Percentiles rank a stretch among this genome's conserved stretches.
Conservation (phyloP, 2,329 filamentous ascomycete genomes). For the Didymellaceae sp. region DNA sequence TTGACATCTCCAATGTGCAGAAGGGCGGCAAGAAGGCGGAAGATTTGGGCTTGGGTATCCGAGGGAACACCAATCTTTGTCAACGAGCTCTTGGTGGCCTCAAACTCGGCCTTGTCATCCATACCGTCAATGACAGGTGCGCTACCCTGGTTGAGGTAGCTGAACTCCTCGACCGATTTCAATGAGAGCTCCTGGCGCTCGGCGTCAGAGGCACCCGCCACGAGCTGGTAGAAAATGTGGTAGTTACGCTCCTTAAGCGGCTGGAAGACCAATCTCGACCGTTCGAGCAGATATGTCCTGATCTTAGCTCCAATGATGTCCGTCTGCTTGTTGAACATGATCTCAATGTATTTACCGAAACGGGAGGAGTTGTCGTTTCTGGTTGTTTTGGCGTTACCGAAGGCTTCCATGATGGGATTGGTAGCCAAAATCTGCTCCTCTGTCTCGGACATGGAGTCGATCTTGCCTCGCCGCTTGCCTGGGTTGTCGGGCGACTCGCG, state of each 20-base stretch:
- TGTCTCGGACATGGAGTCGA: constrained; percentile 90
- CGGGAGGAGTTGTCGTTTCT: constrained; percentile 98
- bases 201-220: constrained; percentile 86
- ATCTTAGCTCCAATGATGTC: constrained; percentile 99
- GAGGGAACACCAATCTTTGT: constrained; percentile 83
- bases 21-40: constrained; percentile 86
- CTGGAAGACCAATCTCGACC: constrained; percentile 95
- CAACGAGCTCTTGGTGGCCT: constrained; percentile 84
- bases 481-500: constrained; percentile 91
- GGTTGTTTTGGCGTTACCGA: constrained; percentile 99
- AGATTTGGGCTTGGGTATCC: constrained; percentile 80
- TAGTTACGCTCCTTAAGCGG: constrained; percentile 98
- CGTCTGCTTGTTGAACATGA: constrained; percentile 95
- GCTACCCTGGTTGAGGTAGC: constrained; percentile 95
- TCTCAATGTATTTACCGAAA: constrained; percentile 99
- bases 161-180: constrained; percentile 85
- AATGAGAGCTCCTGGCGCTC: constrained; percentile 82
- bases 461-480: constrained; percentile 76
- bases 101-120: constrained; percentile 93
- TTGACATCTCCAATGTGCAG: constrained; percentile 96
- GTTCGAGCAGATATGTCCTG: constrained; percentile 91
- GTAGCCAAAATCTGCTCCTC: constrained; percentile 98
- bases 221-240: constrained; percentile 97
- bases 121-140: constrained; percentile 91
- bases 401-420: constrained; percentile 99